Conservation (phyloP, 129 eudicot species). For the Arctium minus region DNA sequence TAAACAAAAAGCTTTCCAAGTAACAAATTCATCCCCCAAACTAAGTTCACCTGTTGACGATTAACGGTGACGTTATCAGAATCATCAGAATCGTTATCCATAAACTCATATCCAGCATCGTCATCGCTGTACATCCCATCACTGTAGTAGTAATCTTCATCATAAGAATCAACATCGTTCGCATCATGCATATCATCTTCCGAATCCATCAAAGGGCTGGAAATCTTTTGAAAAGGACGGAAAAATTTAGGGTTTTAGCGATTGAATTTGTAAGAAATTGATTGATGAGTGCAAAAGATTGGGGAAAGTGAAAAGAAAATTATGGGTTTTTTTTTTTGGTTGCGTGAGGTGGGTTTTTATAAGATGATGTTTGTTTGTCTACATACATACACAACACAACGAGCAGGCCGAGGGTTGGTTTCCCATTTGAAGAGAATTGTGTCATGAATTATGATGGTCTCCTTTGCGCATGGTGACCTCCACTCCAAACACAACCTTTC, state of each 20-base stretch:
- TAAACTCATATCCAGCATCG: constrained; percentile 53
- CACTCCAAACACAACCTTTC: not conserved
- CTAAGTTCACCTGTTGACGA: constrained; percentile 58
- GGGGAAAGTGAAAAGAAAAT: not conserved
- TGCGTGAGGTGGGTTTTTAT: not conserved
- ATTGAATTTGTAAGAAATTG: not conserved
- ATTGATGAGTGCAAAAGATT: not conserved
- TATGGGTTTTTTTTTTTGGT: not conserved
- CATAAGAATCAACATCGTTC: constrained; percentile 16
- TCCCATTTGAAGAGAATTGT: not conserved
- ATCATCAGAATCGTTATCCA: constrained; percentile 48
- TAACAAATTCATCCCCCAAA: not conserved
- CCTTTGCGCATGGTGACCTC: constrained; percentile 1
- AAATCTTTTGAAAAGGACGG: not conserved
- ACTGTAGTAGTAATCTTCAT: constrained; percentile 41
- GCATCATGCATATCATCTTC: constrained; percentile 48
- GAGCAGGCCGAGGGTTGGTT: not conserved
- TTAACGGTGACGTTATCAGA: constrained; percentile 28
- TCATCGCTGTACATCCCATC: constrained; percentile 23
- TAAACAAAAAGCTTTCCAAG: not conserved
- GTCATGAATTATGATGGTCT: not conserved
- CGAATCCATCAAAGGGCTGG: constrained; percentile 30
- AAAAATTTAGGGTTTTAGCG: not conserved
- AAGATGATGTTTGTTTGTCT: not conserved
- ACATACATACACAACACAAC: no score